A percentile compares a stretch with the other conserved stretches of the same genome.
Conservation (phyloP, 306 rosid genomes). For the Acacia melanoxylon region DNA sequence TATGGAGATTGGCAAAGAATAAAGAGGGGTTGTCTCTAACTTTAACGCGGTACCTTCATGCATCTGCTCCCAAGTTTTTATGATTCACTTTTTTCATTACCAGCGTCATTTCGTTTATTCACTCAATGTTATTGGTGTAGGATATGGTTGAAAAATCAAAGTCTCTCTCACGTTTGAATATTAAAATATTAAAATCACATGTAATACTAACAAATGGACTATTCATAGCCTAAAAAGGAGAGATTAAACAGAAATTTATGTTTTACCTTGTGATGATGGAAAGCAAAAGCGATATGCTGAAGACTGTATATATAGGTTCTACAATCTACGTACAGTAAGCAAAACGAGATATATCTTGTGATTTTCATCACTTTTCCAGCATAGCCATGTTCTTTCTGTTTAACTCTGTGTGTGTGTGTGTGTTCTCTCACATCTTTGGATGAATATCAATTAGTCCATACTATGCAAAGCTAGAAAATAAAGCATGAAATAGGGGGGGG, state of each 20-base stretch:
- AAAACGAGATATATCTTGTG: slow-evolving; percentile 29
- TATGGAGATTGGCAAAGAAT: slow-evolving; percentile 15
- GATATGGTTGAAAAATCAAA: slow-evolving; percentile 16
- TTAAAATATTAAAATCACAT: slow-evolving; percentile 3
- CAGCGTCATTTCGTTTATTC: slow-evolving; percentile 4
- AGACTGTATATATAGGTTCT: slow-evolving; percentile 28
- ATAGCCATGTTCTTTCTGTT: slow-evolving; percentile 26
- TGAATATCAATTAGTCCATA: slow-evolving; percentile 27
- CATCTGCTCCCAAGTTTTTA: slow-evolving; percentile 21
- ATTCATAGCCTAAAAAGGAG: slow-evolving; percentile 43
- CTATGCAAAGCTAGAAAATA: slow-evolving; percentile 28
- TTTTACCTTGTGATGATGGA: slow-evolving; percentile 34
- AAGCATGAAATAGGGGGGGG: slow-evolving; percentile 32
- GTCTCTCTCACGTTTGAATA: neutral
- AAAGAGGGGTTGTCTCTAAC: slow-evolving; percentile 3
- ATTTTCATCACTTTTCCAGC: slow-evolving; percentile 29
- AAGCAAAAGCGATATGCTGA: slow-evolving; percentile 33
- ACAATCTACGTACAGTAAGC: slow-evolving; percentile 33
- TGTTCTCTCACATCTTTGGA: slow-evolving; percentile 27
- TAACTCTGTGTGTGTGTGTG: neutral
- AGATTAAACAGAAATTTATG: slow-evolving; percentile 47
- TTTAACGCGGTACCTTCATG: slow-evolving; percentile 5
- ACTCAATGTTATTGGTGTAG: slow-evolving; percentile 11
- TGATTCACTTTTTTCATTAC: neutral
- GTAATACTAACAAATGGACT: slow-evolving; percentile 36